A percentile compares a stretch with the other conserved stretches of the same genome.
Evolutionary conservation across 768 basidiomycete genomes (phyloP).

Genomic region (Coprinopsis cinerea): DNA sequence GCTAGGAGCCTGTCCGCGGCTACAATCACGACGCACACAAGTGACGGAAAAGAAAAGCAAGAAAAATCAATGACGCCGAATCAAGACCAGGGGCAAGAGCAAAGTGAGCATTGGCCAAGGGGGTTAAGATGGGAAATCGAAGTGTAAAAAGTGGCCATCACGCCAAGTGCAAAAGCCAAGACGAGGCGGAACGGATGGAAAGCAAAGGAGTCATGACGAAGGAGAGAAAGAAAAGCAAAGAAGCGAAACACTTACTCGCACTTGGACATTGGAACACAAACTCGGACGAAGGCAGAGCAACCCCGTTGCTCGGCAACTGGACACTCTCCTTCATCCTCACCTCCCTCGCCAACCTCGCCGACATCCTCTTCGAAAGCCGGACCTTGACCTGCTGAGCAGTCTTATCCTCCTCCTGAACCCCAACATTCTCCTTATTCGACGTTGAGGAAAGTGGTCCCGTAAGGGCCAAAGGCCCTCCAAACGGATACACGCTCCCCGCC

Average conservation of each 20-base stretch:
- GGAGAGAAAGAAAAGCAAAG: slow-evolving; percentile 16
- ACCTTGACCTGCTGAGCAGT: slow-evolving; percentile 27
- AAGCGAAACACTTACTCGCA: slow-evolving; percentile 58
- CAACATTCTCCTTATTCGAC: slow-evolving; percentile 6
- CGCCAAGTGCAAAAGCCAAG: too few relatives aligned
- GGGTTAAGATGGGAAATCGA: background rate
- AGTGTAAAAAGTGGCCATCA: too few relatives aligned
- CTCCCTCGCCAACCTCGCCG: slow-evolving; percentile 39
- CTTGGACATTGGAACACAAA: slow-evolving; percentile 62
- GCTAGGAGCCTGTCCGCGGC: slow-evolving; percentile 68
- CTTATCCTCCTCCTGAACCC: slow-evolving; percentile 3
- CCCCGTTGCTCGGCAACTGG: slow-evolving; percentile 35
- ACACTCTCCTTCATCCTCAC: slow-evolving; percentile 35
- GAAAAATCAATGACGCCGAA: too few relatives aligned
- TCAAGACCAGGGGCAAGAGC: too few relatives aligned
- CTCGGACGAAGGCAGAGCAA: slow-evolving; percentile 42
- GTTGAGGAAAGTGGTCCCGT: too few relatives aligned
- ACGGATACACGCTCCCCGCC: slow-evolving; percentile 12
- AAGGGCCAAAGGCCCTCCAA: slow-evolving; percentile 7
- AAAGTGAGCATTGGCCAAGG: background rate
- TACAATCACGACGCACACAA: too few relatives aligned
- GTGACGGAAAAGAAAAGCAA: too few relatives aligned
- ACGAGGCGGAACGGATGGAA: background rate
- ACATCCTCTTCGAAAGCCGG: slow-evolving; percentile 50
- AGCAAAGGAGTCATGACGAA: slow-evolving; percentile 11